Percentiles rank a stretch among this genome's conserved stretches.
These are phyloP conservation scores for Phenoliferia sp. DNA, from an alignment of 1,284 basidiomycete species.

Conservation along the genomic window DNA sequence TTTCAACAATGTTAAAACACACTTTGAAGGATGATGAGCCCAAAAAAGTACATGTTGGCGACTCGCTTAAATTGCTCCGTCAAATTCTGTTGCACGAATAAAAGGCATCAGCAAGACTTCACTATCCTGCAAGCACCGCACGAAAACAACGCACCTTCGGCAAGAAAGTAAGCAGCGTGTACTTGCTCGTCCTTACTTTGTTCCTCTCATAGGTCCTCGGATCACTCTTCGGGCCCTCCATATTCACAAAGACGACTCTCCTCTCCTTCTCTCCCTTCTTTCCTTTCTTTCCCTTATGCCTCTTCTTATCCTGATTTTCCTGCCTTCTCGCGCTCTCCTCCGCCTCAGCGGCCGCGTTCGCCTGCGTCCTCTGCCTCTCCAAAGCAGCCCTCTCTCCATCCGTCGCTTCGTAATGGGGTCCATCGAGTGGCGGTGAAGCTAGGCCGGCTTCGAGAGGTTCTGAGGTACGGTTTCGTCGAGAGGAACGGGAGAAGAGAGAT, in stretches of 20 bases:
- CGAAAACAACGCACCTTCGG: constrained; percentile 54
- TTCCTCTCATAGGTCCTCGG: constrained; percentile 79
- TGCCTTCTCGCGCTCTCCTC: constrained; percentile 26
- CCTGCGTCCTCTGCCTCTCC: constrained; percentile 24
- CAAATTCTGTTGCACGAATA: constrained; percentile 53
- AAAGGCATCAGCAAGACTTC: neutral
- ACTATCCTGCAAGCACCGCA: neutral
- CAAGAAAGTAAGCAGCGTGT: constrained; percentile 83
- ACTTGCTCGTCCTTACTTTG: constrained; percentile 93
- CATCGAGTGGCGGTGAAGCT: constrained; percentile 2
- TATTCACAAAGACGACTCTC: constrained; percentile 76
- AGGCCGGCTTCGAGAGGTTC: neutral
- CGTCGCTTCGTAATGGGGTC: constrained; percentile 14
- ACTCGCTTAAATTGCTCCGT: constrained; percentile 85
- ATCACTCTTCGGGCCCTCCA: constrained; percentile 67
- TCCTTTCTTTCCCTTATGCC: constrained; percentile 3
- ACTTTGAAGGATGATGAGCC: constrained; percentile 76
- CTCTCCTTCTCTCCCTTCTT: constrained; percentile 42
- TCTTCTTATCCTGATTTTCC: constrained; percentile 25
- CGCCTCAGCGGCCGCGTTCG: constrained; percentile 24
- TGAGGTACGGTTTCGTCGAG: constrained; percentile 21
- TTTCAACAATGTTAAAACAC: constrained; percentile 32
- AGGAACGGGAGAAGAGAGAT: constrained; percentile 19
- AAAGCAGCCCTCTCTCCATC: constrained; percentile 20
- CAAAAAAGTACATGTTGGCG: constrained; percentile 89